Conservation (phyloP, 1,284 basidiomycete species). For the Volvariella volvacea region DNA sequence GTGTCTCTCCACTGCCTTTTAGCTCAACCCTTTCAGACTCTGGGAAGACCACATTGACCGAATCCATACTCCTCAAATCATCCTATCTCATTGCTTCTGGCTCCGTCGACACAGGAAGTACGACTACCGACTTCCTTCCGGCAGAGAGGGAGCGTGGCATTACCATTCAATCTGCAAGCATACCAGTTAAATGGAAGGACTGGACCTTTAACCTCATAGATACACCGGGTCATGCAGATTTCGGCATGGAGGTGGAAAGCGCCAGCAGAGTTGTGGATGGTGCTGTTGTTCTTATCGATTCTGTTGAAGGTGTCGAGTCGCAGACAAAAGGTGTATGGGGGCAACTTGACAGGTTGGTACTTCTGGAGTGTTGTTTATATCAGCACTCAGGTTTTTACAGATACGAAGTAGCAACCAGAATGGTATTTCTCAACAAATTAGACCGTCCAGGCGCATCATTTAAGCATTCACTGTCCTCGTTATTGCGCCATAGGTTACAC, state of each 20-base stretch:
- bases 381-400: constrained; percentile 29
- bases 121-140: constrained; percentile 86
- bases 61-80: constrained; percentile 77
- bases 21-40: constrained; percentile 51
- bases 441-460: constrained; percentile 82
- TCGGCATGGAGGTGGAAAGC: constrained; percentile 92
- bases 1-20: constrained; percentile 2
- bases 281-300: constrained; percentile 82
- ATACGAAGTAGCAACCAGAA: constrained; percentile 70
- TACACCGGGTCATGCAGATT: constrained; percentile 89
- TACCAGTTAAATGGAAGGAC: constrained; percentile 83
- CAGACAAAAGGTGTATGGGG: constrained; percentile 88
- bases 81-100: constrained; percentile 69
- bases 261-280: constrained; percentile 88
- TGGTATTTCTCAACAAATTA: constrained; percentile 86
- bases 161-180: constrained; percentile 88
- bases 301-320: constrained; percentile 87
- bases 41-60: constrained; percentile 87
- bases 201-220: constrained; percentile 86
- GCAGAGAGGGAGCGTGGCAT: constrained; percentile 87
- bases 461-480: constrained; percentile 59
- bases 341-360: constrained; percentile 71
- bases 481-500: constrained; percentile 71
- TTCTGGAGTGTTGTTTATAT: too few species aligned
- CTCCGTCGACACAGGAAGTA: constrained; percentile 85